Conservation (phyloP, 805 yeast species). For the Nakazawaea anatomiae region DNA sequence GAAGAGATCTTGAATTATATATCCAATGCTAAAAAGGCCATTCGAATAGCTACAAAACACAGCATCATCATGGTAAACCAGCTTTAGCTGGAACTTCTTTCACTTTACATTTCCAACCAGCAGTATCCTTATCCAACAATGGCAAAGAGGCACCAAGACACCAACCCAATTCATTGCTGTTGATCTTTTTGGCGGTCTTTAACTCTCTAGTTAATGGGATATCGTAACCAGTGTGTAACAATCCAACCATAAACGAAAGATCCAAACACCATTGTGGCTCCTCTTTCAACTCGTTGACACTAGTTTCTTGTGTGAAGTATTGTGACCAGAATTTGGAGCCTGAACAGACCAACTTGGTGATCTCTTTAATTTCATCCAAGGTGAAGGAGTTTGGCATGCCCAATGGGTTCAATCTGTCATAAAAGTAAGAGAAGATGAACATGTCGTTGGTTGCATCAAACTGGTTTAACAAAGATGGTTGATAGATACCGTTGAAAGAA, state of each 20-base stretch:
- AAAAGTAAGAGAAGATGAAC: conserved; percentile 90
- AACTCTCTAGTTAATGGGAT: conserved; percentile 87
- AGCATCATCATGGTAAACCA: not conserved
- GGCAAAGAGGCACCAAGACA: conserved; percentile 97
- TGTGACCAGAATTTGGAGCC: conserved; percentile 74
- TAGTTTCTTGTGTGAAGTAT: conserved; percentile 59
- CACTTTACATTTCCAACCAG: conserved; percentile 67
- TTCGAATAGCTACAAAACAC: not conserved
- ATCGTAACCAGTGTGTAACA: conserved; percentile 95
- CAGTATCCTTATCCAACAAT: conserved; percentile 53
- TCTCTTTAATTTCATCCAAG: conserved; percentile 72
- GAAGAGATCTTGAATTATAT: too few relatives aligned
- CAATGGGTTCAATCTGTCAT: conserved; percentile 88
- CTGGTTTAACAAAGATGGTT: conserved; percentile 80
- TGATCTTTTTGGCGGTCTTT: conserved; percentile 86
- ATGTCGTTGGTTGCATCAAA: conserved; percentile 72
- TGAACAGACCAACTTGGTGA: conserved; percentile 79
- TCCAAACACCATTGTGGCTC: conserved; percentile 97
- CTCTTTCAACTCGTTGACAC: conserved; percentile 56
- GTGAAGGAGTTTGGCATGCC: conserved; percentile 94
- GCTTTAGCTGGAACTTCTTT: conserved; percentile 17
- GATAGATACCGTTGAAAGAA: conserved; percentile 95
- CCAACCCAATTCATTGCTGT: conserved; percentile 94
- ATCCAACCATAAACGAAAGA: conserved; percentile 80
- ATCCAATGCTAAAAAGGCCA: not conserved